phyloP scores from a whole-genome alignment of 1,139 yeast genomes.

The Dujonia santamariae region DNA sequence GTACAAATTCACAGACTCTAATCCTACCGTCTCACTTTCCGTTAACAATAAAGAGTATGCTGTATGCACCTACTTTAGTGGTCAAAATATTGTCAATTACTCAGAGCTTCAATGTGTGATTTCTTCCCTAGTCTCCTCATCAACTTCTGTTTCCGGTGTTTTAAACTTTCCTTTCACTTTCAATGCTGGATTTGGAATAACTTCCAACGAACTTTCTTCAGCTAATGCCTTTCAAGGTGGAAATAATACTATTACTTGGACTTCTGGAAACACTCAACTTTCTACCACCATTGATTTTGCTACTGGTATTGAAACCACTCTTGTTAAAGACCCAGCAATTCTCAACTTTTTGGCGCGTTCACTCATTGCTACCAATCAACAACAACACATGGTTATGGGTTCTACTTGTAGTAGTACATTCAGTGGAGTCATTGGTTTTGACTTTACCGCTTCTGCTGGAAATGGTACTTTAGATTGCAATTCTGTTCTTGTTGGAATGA shows the following conservation, averaged over 20 bases:
- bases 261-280: constrained; percentile 25
- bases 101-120: constrained; percentile 26
- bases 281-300: constrained; percentile 15
- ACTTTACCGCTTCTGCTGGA: constrained; percentile 5
- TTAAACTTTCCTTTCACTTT: constrained; percentile 18
- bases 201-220: constrained; percentile 17
- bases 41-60: constrained; percentile 21
- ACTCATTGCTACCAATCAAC: background rate
- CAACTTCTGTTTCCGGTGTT: constrained; percentile 19
- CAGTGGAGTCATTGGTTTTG: constrained; percentile 22
- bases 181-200: constrained; percentile 25
- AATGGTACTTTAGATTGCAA: constrained; percentile 20
- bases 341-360: background rate
- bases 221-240: constrained; percentile 22
- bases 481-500: constrained; percentile 17
- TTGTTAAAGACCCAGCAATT: background rate
- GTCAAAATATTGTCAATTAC: constrained; percentile 21
- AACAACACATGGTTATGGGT: constrained; percentile 15
- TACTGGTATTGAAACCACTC: constrained; percentile 6
- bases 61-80: constrained; percentile 21
- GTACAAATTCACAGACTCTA: constrained; percentile 23
- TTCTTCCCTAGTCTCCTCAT: constrained; percentile 11
- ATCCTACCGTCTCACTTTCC: constrained; percentile 14
- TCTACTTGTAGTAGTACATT: constrained; percentile 18
- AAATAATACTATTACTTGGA: constrained; percentile 23